A percentile compares a stretch with the other conserved stretches of the same genome.
Evolutionary conservation across 179 eudicot species (phyloP).

Genomic region (Actinidia chinensis): DNA sequence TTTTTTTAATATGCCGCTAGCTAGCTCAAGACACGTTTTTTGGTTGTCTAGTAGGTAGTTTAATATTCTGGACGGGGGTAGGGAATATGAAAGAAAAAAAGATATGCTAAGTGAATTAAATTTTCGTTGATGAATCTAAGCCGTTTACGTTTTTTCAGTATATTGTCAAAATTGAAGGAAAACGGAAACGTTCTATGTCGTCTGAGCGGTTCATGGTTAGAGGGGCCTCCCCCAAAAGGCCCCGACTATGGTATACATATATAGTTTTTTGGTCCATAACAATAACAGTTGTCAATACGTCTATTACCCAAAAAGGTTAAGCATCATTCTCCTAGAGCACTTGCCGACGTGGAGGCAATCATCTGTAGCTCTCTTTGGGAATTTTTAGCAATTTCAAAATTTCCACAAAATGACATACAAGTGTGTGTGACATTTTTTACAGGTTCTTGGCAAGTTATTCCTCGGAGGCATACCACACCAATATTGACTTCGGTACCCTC

Average conservation of each 20-base stretch:
- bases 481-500: conserved; percentile 36
- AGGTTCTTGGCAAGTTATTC: conserved; percentile 48
- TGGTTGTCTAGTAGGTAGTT: background rate
- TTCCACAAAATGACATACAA: background rate
- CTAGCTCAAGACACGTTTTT: background rate
- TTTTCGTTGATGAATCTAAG: background rate
- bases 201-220: conserved; percentile 40
- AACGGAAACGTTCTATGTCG: conserved; percentile 23
- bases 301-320: too few relatives aligned
- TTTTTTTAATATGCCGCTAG: too few relatives aligned
- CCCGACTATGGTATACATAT: too few relatives aligned
- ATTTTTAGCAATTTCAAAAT: too few relatives aligned
- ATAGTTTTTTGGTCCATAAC: background rate
- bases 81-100: background rate
- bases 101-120: too few relatives aligned
- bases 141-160: conserved; percentile 17
- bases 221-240: conserved; percentile 40
- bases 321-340: too few relatives aligned
- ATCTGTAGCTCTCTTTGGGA: too few relatives aligned
- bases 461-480: conserved; percentile 44
- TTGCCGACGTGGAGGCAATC: too few relatives aligned
- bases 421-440: background rate
- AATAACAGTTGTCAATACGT: too few relatives aligned
- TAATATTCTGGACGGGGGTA: background rate
- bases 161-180: conserved; percentile 26